phyloP scores from a whole-genome alignment of 345 rosid species.

The Tarenaya hassleriana region DNA sequence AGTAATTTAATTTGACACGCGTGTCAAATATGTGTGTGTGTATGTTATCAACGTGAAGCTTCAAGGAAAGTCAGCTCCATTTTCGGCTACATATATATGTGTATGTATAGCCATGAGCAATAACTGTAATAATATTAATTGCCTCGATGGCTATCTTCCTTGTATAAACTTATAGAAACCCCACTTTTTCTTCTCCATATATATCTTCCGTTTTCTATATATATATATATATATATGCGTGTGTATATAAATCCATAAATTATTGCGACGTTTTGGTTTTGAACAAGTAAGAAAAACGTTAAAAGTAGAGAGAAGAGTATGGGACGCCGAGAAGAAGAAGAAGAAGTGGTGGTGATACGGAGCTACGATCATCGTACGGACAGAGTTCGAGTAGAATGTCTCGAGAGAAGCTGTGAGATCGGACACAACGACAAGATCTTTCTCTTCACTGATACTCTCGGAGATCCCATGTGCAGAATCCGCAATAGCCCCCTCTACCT shows the following conservation, averaged over 20 bases:
- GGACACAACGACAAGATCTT: slow-evolving; percentile 47
- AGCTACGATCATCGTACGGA: slow-evolving; percentile 51
- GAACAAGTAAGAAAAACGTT: too few relatives aligned
- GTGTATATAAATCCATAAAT: too few relatives aligned
- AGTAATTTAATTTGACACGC: too few relatives aligned
- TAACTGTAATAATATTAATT: too few relatives aligned
- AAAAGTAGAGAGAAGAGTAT: slow-evolving; percentile 22
- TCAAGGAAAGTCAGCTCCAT: too few relatives aligned
- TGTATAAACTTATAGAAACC: neutral
- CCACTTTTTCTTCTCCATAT: neutral
- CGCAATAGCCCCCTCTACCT: slow-evolving; percentile 55
- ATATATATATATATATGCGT: neutral
- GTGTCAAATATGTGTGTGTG: too few relatives aligned
- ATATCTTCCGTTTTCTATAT: neutral
- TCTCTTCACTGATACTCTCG: slow-evolving; percentile 65
- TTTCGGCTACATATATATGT: too few relatives aligned
- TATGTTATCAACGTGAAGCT: too few relatives aligned
- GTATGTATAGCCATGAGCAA: too few relatives aligned
- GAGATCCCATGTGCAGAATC: slow-evolving; percentile 87
- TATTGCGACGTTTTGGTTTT: slow-evolving; percentile 13
- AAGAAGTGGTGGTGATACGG: slow-evolving; percentile 35
- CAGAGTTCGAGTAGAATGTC: slow-evolving; percentile 40
- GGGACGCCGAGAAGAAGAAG: slow-evolving; percentile 22
- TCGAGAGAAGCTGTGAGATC: slow-evolving; percentile 70
- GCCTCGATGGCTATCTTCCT: slow-evolving; percentile 11